Conservation (phyloP, 2,329 filamentous ascomycete genomes). For the Xylogone sp. region DNA sequence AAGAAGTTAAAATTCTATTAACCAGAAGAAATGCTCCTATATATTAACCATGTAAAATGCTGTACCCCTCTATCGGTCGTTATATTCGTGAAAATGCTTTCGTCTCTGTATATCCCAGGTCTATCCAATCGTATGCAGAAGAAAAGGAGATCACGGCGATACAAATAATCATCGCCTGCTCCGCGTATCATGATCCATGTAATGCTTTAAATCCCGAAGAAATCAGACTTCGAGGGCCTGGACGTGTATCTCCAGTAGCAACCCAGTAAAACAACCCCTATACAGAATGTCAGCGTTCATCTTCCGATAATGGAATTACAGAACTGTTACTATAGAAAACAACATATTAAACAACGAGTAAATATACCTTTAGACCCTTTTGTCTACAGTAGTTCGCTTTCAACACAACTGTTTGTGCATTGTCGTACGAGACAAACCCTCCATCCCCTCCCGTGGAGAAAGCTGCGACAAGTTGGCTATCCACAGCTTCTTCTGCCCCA, state of each 20-base stretch:
- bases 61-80: too few species aligned
- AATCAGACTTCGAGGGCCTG: constrained; percentile 54
- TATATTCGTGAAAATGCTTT: neutral
- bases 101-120: too few species aligned
- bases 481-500: constrained; percentile 61
- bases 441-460: constrained; percentile 70
- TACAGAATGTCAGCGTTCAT: neutral
- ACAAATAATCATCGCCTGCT: neutral
- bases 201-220: constrained; percentile 55
- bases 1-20: too few species aligned
- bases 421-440: constrained; percentile 79
- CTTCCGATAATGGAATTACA: too few species aligned
- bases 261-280: constrained; percentile 80
- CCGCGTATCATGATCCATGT: constrained; percentile 32
- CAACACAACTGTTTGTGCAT: constrained; percentile 67
- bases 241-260: constrained; percentile 64
- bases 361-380: constrained; percentile 58
- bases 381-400: constrained; percentile 73
- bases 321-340: too few species aligned
- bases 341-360: constrained; percentile 74
- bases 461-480: constrained; percentile 64
- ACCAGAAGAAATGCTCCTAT: too few species aligned
- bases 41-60: too few species aligned
- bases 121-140: too few species aligned
- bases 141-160: too few species aligned